phyloP scores from a whole-genome alignment of 225 moss, liverwort and hornwort species.

The Polytrichum formosum region DNA sequence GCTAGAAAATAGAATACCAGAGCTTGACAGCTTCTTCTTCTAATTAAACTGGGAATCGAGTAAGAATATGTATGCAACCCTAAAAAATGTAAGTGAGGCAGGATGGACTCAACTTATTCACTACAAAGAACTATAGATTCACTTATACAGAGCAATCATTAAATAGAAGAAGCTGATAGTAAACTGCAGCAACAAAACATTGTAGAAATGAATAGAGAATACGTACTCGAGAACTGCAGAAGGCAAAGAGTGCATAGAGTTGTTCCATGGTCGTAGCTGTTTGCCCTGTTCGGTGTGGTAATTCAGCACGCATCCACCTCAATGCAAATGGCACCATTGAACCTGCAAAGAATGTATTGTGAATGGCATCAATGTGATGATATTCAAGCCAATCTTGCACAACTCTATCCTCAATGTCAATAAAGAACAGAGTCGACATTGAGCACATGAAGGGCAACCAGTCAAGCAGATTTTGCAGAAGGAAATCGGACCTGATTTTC shows the following conservation, averaged over 20 bases:
- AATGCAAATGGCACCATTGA: conserved; percentile 97
- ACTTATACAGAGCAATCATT: no score
- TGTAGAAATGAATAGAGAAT: neutral
- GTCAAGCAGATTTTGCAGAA: neutral
- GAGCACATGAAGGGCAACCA: no score
- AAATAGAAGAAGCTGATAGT: neutral
- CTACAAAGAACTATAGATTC: no score
- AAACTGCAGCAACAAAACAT: neutral
- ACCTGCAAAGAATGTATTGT: conserved; percentile 34
- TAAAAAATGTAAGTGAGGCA: no score
- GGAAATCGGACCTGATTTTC: conserved; percentile 54
- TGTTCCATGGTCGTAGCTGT: conserved; percentile 64
- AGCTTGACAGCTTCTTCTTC: no score
- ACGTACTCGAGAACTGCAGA: conserved; percentile 78
- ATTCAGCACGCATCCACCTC: conserved; percentile 93
- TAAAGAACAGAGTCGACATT: no score
- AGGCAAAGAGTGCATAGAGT: conserved; percentile 81
- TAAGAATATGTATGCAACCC: no score
- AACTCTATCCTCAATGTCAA: no score
- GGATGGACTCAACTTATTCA: no score
- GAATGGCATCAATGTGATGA: neutral
- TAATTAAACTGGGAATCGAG: no score
- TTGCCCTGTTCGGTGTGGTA: conserved; percentile 90
- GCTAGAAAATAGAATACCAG: no score
- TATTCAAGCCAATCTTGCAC: neutral